Percentiles rank a stretch among this genome's conserved stretches.
These are phyloP conservation scores for Nothopassalora personata DNA, from an alignment of 2,329 filamentous ascomycete species.

Conservation along the genomic window DNA sequence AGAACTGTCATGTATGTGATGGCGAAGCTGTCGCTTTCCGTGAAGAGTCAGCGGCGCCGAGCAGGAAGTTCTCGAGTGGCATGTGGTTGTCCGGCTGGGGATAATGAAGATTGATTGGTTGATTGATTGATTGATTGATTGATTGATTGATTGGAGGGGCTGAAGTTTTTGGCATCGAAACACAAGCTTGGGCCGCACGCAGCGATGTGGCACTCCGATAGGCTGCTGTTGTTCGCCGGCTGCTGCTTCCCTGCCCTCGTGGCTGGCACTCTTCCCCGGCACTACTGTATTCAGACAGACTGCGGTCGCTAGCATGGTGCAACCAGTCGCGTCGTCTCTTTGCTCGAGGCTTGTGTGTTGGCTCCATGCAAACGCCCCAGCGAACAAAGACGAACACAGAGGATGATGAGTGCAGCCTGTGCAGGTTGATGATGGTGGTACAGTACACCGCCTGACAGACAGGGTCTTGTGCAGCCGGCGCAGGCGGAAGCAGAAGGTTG, in stretches of 20 bases:
- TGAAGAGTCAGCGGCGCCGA: neutral
- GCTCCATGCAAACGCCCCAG: neutral
- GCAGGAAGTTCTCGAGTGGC: neutral
- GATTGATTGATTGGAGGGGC: no score
- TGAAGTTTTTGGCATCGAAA: neutral
- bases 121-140: no score
- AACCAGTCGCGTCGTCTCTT: neutral
- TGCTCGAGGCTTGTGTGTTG: neutral
- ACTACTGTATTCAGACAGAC: neutral
- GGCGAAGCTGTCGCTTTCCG: neutral
- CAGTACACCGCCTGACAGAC: neutral
- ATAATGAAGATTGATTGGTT: no score
- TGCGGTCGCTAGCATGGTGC: neutral
- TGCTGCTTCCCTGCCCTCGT: neutral
- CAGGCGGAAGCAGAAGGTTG: neutral
- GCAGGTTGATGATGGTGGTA: neutral
- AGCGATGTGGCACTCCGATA: neutral
- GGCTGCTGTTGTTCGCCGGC: neutral
- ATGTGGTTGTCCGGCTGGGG: conserved; percentile 9
- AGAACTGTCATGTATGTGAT: neutral
- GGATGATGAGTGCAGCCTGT: neutral
- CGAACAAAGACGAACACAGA: neutral
- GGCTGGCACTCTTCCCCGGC: neutral
- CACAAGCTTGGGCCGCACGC: neutral
- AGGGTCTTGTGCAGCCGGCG: neutral